Base-by-base conservation (phyloP, 768 basidiomycete genomes). In the Mycena venus region DNA sequence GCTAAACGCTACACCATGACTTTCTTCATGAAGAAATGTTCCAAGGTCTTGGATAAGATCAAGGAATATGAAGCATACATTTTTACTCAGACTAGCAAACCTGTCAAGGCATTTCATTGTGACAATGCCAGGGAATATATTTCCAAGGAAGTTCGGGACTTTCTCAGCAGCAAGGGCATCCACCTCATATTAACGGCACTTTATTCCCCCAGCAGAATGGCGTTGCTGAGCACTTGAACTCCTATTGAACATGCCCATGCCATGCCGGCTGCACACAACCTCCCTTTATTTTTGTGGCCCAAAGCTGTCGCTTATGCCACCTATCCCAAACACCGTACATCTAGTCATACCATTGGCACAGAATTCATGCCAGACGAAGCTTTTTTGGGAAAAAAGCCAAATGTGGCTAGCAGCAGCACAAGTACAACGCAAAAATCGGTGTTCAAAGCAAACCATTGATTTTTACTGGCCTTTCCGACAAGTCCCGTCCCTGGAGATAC, bases 141-240 rank as follows among this genome's bases (percentile, higher is more conserved):
- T n/a, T 60, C 56, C 25, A 40, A 59, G 21, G 72, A 67, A 23
- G 47, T 40, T 0, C 71, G 77, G 1, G 72, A 77, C 0, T 74
- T 79, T 55, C 73, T 82, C 4, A 2, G 19, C 19, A 11, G 15
- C 32, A 23, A 73, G 0, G 83, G 83, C 8, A 84, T 79, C 23
- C 47, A 36, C 0, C 73, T 75, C 2, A 14, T 11, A 4, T 14
- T 17, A 60, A 38, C 36, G 15, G 78, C 74, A 15, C 81, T 76
- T 0, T 61, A 82, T 62, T 77, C 81, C 82, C 82, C 3, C 55
- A 78, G 42, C 79, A 83, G 34, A 83, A 84, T 27, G 82, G 83
- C 4, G 70, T 83, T 4, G 78, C 82, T 0, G 80, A 84, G 68
- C 77, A 73, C 70, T 17, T 44, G 7, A 44, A 44, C 42, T 9